phyloP scores from a whole-genome alignment of 768 basidiomycete species.

The Suillus variegatus region DNA sequence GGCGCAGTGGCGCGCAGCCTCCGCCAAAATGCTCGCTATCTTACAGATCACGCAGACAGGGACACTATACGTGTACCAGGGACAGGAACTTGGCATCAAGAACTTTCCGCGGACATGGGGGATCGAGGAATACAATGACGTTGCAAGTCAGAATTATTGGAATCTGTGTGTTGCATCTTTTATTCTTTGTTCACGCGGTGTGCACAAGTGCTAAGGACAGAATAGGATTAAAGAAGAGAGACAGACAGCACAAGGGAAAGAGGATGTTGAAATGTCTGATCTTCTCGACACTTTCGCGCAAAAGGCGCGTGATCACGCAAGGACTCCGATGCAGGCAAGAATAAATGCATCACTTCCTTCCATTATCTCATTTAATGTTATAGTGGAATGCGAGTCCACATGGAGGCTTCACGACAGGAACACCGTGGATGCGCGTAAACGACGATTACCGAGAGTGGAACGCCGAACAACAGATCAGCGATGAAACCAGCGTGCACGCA shows the following conservation, averaged over 20 bases:
- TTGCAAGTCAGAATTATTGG: no score
- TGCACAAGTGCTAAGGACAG: no score
- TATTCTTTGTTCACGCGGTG: no score
- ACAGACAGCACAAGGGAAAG: constrained; percentile 27
- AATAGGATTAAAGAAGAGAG: constrained; percentile 26
- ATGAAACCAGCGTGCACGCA: constrained; percentile 34
- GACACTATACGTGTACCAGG: constrained; percentile 77
- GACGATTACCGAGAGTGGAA: constrained; percentile 69
- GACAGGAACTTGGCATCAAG: neutral
- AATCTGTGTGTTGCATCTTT: no score
- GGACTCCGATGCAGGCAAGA: no score
- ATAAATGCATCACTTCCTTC: no score
- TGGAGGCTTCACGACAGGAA: constrained; percentile 46
- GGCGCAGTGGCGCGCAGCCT: constrained; percentile 53
- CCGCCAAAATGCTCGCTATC: constrained; percentile 68
- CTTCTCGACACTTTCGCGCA: constrained; percentile 55
- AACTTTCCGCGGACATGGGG: no score
- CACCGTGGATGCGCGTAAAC: constrained; percentile 76
- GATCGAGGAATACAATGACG: no score
- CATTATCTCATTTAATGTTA: no score
- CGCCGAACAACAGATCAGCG: constrained; percentile 45
- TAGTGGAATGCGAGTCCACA: no score
- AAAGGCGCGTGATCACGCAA: constrained; percentile 66
- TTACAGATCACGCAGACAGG: constrained; percentile 63
- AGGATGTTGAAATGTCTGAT: constrained; percentile 61